Conservation (phyloP, 768 basidiomycete genomes). For the Naganishia vishniacii region DNA sequence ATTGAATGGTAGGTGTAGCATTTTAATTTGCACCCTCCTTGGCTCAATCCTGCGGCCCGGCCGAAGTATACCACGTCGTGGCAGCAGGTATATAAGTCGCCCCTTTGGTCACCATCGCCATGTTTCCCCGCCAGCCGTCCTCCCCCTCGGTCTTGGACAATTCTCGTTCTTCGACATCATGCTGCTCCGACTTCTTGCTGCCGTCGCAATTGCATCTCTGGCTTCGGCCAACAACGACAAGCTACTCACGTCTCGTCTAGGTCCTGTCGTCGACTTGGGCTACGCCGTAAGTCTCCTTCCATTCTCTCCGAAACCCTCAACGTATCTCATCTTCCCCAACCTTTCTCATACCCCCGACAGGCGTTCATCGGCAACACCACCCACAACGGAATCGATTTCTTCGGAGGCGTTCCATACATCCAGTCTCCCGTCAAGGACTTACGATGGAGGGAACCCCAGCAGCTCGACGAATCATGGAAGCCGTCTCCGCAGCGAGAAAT, state of each 20-base stretch:
- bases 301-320: neutral
- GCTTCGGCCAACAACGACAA: conserved; percentile 2
- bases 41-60: no score
- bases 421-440: conserved; percentile 56
- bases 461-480: conserved; percentile 40
- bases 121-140: no score
- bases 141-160: no score
- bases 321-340: neutral
- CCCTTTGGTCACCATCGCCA: no score
- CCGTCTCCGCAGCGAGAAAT: conserved; percentile 36
- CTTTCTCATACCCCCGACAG: neutral
- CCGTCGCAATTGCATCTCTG: neutral
- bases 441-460: conserved; percentile 52
- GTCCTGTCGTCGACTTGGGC: conserved; percentile 28
- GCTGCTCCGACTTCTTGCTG: neutral
- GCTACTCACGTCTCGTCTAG: neutral
- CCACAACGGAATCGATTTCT: conserved; percentile 49
- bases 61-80: no score
- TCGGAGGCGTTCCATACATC: conserved; percentile 57
- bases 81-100: no score
- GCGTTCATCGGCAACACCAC: conserved; percentile 28
- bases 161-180: neutral
- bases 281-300: conserved; percentile 28
- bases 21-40: no score
- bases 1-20: no score